phyloP scores from a whole-genome alignment of 768 basidiomycete species.

The Rossbeevera mucosa region DNA sequence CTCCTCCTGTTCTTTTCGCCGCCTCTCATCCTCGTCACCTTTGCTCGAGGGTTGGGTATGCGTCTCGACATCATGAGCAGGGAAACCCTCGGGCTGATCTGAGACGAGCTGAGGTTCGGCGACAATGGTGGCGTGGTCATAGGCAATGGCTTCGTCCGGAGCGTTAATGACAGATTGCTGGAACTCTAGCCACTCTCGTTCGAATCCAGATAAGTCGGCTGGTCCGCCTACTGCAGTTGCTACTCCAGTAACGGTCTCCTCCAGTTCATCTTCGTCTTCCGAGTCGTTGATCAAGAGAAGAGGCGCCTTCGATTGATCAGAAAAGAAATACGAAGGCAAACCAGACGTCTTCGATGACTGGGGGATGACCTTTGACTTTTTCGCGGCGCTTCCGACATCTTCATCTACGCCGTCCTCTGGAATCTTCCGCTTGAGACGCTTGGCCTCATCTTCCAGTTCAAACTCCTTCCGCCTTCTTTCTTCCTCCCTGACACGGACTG shows the following conservation, averaged over 20 bases:
- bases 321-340: constrained; percentile 75
- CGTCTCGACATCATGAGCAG: constrained; percentile 27
- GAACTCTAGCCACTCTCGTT: constrained; percentile 72
- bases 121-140: background rate
- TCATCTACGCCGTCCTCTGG: constrained; percentile 24
- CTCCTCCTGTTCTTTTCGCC: constrained; percentile 63
- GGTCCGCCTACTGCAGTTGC: background rate
- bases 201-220: constrained; percentile 20
- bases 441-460: constrained; percentile 34
- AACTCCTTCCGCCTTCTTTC: constrained; percentile 40
- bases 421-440: constrained; percentile 32
- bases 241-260: constrained; percentile 1
- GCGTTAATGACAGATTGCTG: constrained; percentile 56
- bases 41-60: constrained; percentile 16
- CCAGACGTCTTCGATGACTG: constrained; percentile 8
- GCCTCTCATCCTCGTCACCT: constrained; percentile 37
- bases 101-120: constrained; percentile 47
- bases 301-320: constrained; percentile 60
- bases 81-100: constrained; percentile 47
- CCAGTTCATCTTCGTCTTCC: constrained; percentile 38
- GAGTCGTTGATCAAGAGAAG: constrained; percentile 33
- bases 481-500: constrained; percentile 54
- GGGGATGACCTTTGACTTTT: constrained; percentile 28
- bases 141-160: constrained; percentile 44
- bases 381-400: constrained; percentile 22